phyloP scores from a whole-genome alignment of 1,139 yeast species.

The Taphrina communis region DNA sequence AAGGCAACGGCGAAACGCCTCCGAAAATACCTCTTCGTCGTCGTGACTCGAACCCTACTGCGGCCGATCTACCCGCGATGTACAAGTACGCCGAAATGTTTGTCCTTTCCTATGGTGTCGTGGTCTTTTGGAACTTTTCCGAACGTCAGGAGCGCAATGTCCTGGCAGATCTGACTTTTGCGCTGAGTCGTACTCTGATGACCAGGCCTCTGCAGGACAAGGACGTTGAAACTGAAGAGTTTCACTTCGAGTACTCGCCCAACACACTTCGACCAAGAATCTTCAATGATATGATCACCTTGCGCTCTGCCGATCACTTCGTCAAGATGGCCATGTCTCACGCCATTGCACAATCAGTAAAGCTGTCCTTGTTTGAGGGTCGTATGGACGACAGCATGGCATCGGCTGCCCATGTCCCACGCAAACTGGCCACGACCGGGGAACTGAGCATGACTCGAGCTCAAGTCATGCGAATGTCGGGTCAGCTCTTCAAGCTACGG shows the following conservation, averaged over 20 bases:
- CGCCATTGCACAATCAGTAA: slow-evolving; percentile 96
- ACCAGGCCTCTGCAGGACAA: slow-evolving; percentile 82
- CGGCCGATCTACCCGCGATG: slow-evolving; percentile 41
- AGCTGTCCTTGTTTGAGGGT: slow-evolving; percentile 86
- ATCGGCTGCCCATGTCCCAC: slow-evolving; percentile 85
- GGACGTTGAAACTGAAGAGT: slow-evolving; percentile 93
- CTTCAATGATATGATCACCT: slow-evolving; percentile 90
- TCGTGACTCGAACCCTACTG: slow-evolving; percentile 32
- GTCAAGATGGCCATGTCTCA: slow-evolving; percentile 92
- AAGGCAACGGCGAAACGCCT: slow-evolving; percentile 15
- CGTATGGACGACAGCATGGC: slow-evolving; percentile 75
- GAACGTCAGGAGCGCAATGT: slow-evolving; percentile 92
- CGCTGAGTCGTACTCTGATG: slow-evolving; percentile 60
- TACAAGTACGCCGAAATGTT: slow-evolving; percentile 57
- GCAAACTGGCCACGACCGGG: slow-evolving; percentile 87
- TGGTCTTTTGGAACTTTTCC: slow-evolving; percentile 95
- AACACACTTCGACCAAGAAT: slow-evolving; percentile 84
- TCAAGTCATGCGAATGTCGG: slow-evolving; percentile 83
- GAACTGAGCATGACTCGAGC: slow-evolving; percentile 73
- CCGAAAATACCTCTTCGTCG: slow-evolving; percentile 7
- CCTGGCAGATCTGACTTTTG: slow-evolving; percentile 88
- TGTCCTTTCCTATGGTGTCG: slow-evolving; percentile 87
- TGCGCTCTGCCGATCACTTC: slow-evolving; percentile 87
- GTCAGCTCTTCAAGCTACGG: slow-evolving; percentile 82
- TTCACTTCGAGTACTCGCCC: slow-evolving; percentile 86